phyloP scores from a whole-genome alignment of 1,284 basidiomycete species.

The Mycena sp. region DNA sequence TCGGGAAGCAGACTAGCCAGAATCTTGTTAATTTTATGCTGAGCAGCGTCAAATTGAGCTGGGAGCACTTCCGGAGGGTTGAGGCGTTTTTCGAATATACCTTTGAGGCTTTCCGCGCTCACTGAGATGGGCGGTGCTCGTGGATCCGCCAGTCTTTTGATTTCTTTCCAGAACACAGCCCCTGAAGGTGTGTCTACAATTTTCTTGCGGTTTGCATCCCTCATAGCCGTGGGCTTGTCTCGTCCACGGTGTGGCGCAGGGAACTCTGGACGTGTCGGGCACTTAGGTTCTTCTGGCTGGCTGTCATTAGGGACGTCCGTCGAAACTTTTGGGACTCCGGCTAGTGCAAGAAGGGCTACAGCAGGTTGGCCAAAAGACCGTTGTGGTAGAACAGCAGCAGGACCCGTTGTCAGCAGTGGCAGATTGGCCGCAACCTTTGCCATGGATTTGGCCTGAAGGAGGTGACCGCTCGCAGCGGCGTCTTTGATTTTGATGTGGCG shows the following conservation, averaged over 20 bases:
- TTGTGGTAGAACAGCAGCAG: too few species aligned
- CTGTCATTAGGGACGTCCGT: too few species aligned
- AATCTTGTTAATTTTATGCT: too few species aligned
- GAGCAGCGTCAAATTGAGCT: too few species aligned
- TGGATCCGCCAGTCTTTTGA: too few species aligned
- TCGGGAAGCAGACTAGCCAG: too few species aligned
- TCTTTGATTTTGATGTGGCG: not conserved
- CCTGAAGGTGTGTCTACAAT: not conserved
- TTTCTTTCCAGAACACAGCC: not conserved
- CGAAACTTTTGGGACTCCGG: too few species aligned
- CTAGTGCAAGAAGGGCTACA: too few species aligned
- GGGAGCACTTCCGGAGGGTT: not conserved
- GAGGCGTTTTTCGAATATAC: not conserved
- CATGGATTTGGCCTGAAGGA: not conserved
- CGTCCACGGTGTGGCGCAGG: not conserved
- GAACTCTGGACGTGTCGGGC: not conserved
- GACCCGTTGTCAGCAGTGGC: too few species aligned
- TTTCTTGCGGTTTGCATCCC: not conserved
- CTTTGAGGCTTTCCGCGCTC: not conserved
- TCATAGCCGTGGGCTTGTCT: not conserved
- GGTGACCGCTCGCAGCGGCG: not conserved
- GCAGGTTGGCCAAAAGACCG: too few species aligned
- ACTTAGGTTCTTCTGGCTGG: not conserved
- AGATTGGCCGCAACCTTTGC: too few species aligned
- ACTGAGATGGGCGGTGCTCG: too few species aligned